These are phyloP conservation scores for Aeschynomene evenia DNA, from an alignment of 306 rosid genomes.

Conservation along the genomic window DNA sequence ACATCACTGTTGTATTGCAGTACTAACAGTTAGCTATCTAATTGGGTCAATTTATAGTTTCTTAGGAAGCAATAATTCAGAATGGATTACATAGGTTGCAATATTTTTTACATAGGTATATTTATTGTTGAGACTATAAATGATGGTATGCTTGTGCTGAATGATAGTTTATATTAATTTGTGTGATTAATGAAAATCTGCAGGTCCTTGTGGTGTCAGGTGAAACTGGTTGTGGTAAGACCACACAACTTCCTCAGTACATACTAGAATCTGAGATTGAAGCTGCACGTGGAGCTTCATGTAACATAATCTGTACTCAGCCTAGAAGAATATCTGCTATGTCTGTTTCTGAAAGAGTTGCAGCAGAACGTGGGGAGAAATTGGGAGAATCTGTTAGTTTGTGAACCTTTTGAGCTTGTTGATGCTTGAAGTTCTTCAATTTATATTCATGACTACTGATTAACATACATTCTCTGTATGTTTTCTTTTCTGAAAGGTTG, in stretches of 20 bases:
- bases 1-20: neutral
- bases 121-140: slow-evolving; percentile 18
- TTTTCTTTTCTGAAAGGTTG: slow-evolving; percentile 60
- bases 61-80: slow-evolving; percentile 12
- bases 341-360: slow-evolving; percentile 98
- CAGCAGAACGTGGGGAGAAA: slow-evolving; percentile 91
- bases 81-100: slow-evolving; percentile 12
- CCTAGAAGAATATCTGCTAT: slow-evolving; percentile 98
- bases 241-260: slow-evolving; percentile 97
- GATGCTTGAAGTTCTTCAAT: slow-evolving; percentile 23
- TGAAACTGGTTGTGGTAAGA: slow-evolving; percentile 99
- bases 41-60: slow-evolving; percentile 1
- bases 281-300: slow-evolving; percentile 72
- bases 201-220: slow-evolving; percentile 88
- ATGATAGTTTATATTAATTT: slow-evolving; percentile 26
- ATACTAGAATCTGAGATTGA: slow-evolving; percentile 88
- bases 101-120: slow-evolving; percentile 28
- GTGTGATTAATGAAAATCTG: slow-evolving; percentile 29
- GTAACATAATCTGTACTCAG: slow-evolving; percentile 91
- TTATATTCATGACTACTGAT: neutral
- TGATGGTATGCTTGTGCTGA: slow-evolving; percentile 29
- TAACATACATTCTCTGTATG: slow-evolving; percentile 16
- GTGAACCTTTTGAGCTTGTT: slow-evolving; percentile 28
- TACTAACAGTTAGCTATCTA: slow-evolving; percentile 8
- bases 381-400: slow-evolving; percentile 95